Percentiles rank a stretch among this genome's conserved stretches.
Evolutionary conservation across 805 yeast species (phyloP).

Genomic region (Nakazawaea ishiwadae): DNA sequence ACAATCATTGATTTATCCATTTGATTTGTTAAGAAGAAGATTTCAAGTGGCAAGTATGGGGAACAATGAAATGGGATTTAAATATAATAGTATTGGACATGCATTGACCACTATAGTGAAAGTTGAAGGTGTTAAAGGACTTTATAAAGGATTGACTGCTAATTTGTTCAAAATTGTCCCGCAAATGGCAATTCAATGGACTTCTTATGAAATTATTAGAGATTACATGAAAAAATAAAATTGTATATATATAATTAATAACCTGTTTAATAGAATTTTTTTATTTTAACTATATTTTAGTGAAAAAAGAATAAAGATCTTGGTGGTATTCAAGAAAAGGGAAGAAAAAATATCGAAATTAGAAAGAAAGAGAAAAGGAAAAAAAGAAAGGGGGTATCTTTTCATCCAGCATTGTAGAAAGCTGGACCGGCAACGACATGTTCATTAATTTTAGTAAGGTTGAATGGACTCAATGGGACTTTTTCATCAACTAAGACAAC

Average conservation of each 20-base stretch:
- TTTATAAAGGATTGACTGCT: slow-evolving; percentile 72
- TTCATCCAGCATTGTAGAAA: neutral
- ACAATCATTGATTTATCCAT: slow-evolving; percentile 86
- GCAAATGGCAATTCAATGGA: slow-evolving; percentile 94
- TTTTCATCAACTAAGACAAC: neutral
- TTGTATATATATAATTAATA: too few species aligned
- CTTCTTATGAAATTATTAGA: slow-evolving; percentile 71
- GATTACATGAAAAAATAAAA: slow-evolving; percentile 26
- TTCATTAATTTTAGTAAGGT: neutral
- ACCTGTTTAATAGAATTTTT: too few species aligned
- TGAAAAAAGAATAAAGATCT: neutral
- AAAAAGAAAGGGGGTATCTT: too few species aligned
- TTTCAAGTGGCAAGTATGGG: slow-evolving; percentile 90
- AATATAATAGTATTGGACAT: slow-evolving; percentile 69
- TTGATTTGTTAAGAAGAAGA: slow-evolving; percentile 82
- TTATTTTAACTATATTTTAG: too few species aligned
- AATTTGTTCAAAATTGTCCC: slow-evolving; percentile 89
- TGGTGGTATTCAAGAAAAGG: too few species aligned
- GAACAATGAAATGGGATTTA: slow-evolving; percentile 71
- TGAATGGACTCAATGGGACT: neutral
- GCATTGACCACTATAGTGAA: slow-evolving; percentile 68
- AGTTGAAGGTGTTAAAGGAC: slow-evolving; percentile 69
- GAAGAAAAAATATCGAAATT: too few species aligned
- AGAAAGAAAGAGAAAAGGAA: too few species aligned
- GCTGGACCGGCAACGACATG: neutral